Conservation (phyloP, 345 rosid genomes). For the Brassica cretica region DNA sequence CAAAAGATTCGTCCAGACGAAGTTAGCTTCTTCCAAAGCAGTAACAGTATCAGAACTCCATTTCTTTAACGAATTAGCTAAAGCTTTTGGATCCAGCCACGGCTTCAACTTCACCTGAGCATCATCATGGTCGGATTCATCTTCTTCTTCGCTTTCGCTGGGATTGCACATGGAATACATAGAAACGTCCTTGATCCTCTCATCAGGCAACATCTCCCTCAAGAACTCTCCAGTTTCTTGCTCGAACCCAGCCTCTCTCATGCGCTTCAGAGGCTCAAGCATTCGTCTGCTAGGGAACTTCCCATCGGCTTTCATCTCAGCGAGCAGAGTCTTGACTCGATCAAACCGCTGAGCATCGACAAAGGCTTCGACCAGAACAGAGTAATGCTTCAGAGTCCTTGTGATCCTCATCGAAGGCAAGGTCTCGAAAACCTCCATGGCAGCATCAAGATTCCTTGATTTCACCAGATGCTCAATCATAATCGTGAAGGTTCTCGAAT, state of each 20-base stretch:
- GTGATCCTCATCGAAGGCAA: conserved; percentile 84
- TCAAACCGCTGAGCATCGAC: conserved; percentile 49
- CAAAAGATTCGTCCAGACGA: conserved; percentile 83
- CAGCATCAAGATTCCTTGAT: conserved; percentile 60
- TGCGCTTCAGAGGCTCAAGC: conserved; percentile 51
- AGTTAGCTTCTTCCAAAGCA: conserved; percentile 60
- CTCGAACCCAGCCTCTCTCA: conserved; percentile 63
- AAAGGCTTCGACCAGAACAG: conserved; percentile 56
- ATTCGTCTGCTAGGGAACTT: conserved; percentile 61
- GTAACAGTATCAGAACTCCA: conserved; percentile 70
- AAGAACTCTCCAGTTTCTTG: conserved; percentile 57
- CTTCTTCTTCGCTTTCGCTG: conserved; percentile 43
- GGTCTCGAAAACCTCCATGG: conserved; percentile 53
- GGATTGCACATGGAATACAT: conserved; percentile 39
- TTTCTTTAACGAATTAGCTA: conserved; percentile 64
- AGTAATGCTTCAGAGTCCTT: conserved; percentile 67
- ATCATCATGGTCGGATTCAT: conserved; percentile 32
- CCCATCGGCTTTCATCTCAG: conserved; percentile 71
- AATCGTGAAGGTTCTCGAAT: conserved; percentile 79
- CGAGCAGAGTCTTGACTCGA: conserved; percentile 56
- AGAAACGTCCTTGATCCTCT: conserved; percentile 55
- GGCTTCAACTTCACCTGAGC: conserved; percentile 61
- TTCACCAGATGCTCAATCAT: conserved; percentile 72
- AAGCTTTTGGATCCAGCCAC: conserved; percentile 86
- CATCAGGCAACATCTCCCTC: conserved; percentile 64